phyloP scores from a whole-genome alignment of 768 basidiomycete genomes.

The Xerocomellus amylosporus region DNA sequence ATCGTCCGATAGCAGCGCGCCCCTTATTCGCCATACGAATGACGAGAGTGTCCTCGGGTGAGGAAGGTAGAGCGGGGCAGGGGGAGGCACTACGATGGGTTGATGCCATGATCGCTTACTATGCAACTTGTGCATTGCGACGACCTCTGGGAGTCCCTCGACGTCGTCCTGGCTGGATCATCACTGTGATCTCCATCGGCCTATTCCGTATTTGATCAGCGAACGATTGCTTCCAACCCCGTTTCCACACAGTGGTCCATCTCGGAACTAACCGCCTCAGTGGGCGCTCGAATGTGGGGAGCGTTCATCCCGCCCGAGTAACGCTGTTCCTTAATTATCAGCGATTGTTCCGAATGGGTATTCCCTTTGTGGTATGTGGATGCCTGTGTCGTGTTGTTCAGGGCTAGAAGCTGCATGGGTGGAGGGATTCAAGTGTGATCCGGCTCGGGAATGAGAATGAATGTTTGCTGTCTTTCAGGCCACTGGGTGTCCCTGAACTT shows the following conservation, averaged over 20 bases:
- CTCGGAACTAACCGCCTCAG: conserved; percentile 8
- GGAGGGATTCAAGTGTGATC: neutral
- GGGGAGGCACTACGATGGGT: conserved; percentile 6
- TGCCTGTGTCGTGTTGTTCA: neutral
- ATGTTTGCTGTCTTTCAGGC: neutral
- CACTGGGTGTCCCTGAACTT: neutral
- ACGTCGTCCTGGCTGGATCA: conserved; percentile 13
- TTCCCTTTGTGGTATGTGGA: conserved; percentile 4
- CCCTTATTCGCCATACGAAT: conserved; percentile 2
- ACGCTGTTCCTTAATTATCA: conserved; percentile 5
- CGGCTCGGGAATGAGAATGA: conserved; percentile 1
- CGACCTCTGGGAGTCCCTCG: neutral
- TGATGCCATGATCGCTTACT: conserved; percentile 1
- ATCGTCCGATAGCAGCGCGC: conserved; percentile 12
- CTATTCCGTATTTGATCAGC: conserved; percentile 18
- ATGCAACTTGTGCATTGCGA: neutral
- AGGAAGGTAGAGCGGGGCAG: conserved; percentile 13
- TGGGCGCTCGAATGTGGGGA: neutral
- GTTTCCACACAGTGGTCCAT: conserved; percentile 4
- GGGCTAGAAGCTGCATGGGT: neutral
- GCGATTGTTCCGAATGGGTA: neutral
- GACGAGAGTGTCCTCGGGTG: conserved; percentile 6
- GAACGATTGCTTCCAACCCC: neutral
- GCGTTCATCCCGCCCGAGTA: neutral
- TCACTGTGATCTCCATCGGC: conserved; percentile 25